These are phyloP conservation scores for Macrocystidia cucumis DNA, from an alignment of 1,284 basidiomycete genomes.

Conservation along the genomic window DNA sequence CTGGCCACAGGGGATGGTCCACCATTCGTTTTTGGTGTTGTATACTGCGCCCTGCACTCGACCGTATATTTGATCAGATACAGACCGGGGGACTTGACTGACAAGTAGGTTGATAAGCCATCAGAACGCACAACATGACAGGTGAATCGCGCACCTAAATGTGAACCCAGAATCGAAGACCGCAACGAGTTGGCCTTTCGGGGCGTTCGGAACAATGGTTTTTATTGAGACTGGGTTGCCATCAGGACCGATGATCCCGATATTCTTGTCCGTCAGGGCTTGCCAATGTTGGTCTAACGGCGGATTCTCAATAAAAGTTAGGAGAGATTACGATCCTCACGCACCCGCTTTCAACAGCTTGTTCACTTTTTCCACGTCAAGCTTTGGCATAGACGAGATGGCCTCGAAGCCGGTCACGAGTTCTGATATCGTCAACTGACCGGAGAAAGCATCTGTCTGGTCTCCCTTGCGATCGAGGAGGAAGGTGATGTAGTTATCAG, in stretches of 20 bases:
- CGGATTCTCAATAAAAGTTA: slow-evolving; percentile 20
- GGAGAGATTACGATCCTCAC: slow-evolving; percentile 32
- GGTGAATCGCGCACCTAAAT: slow-evolving; percentile 49
- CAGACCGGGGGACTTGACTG: no score
- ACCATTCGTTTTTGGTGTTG: slow-evolving; percentile 36
- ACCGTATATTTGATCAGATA: slow-evolving; percentile 51
- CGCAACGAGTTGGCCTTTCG: slow-evolving; percentile 37
- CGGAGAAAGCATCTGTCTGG: slow-evolving; percentile 32
- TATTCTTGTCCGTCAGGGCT: slow-evolving; percentile 41
- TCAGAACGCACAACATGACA: neutral
- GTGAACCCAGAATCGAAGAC: slow-evolving; percentile 67
- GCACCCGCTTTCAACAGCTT: slow-evolving; percentile 30
- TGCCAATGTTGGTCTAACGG: slow-evolving; percentile 43
- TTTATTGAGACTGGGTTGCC: slow-evolving; percentile 34
- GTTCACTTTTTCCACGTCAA: slow-evolving; percentile 59
- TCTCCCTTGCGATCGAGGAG: slow-evolving; percentile 38
- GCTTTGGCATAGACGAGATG: slow-evolving; percentile 52
- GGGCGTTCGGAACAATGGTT: slow-evolving; percentile 32
- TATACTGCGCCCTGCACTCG: slow-evolving; percentile 41
- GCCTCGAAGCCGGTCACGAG: slow-evolving; percentile 36
- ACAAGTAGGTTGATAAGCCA: slow-evolving; percentile 2
- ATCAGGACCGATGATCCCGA: slow-evolving; percentile 60
- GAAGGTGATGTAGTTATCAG: slow-evolving; percentile 51
- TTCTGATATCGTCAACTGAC: slow-evolving; percentile 41
- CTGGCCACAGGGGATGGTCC: slow-evolving; percentile 49